phyloP scores from a whole-genome alignment of 73 alveolate species.

The Paramecium octaurelia region DNA sequence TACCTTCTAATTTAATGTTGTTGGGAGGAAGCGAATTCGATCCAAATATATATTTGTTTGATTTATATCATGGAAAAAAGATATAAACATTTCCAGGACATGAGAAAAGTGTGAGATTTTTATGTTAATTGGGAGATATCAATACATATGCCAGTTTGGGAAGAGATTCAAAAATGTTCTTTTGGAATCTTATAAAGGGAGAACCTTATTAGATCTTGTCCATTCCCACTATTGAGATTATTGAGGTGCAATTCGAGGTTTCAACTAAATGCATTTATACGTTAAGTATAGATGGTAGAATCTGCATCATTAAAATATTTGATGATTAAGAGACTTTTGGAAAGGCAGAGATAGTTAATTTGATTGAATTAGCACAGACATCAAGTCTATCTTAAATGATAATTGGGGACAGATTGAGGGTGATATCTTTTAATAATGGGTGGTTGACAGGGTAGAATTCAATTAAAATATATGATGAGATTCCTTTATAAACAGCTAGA shows the following conservation, averaged over 20 bases:
- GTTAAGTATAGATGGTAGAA: background rate
- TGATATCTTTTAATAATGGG: background rate
- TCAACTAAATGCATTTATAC: background rate
- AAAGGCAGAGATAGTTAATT: background rate
- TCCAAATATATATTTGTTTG: background rate
- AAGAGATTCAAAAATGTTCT: background rate
- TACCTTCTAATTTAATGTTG: background rate
- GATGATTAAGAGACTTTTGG: background rate
- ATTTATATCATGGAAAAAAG: background rate
- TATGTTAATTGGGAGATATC: background rate
- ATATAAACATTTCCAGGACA: slow-evolving; percentile 6
- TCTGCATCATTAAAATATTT: background rate
- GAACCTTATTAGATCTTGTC: background rate
- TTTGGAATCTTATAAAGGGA: background rate
- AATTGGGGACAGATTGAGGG: background rate
- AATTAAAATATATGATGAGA: background rate
- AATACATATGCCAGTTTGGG: background rate
- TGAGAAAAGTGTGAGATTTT: background rate
- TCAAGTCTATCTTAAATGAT: background rate
- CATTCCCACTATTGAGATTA: background rate
- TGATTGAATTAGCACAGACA: background rate
- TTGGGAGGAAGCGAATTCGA: slow-evolving; percentile 14
- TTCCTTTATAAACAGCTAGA: background rate
- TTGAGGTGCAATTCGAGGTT: background rate
- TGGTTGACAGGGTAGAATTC: background rate